Evolutionary conservation across 192 early-diverging fungal species (phyloP), one percentile per base, ranked within the genome.

Genomic region (Entophlyctis luteolus): DNA sequence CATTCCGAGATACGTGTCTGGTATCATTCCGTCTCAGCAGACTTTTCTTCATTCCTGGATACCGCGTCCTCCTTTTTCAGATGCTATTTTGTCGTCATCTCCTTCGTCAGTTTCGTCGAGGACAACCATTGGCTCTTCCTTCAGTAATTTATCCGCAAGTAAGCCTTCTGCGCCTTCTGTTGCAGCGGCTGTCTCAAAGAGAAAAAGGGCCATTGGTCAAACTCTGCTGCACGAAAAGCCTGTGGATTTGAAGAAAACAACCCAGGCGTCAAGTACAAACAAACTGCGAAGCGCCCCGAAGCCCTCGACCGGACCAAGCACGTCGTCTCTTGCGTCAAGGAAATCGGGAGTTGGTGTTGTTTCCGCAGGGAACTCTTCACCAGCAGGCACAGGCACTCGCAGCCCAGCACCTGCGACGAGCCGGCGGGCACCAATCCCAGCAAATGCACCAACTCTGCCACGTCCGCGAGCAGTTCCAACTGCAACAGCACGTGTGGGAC

Each of bases 31-130:
- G n/a, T 56, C 55, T 36, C 33, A 59, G n/a, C 49, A 59, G 45
- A 59, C 12, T 34, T 18, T 42, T 42, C 16, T 47, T 22, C n/a
- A 48, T 4, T 18, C 63, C 10, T 66, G 63, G 63, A 27, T 66
- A 5, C 63, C 63, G 1, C 36, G 35, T 25, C 55, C 35, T 12
- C 62, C 46, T 50, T 66, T 66, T 31, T 37, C 31, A 20, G 45
- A 55, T 31, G 18, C 49, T 12, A 6, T n/a, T 0, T 52, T 47
- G 16, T 55, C 63, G 4, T 66, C 63, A 25, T 54, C 63, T 20
- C 48, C 49, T n/a, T 66, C 63, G 14, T 66, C 63, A 5, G 29
- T 66, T 8, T 66, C 63, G 10, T 66, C 63, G 12, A 27, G 47
- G 8, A 36, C 63, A 4, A 66, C 63, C 18, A 32, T 31, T 4